Conservation (phyloP, 202 grass and related monocot genomes). For the Zoysia matrella region DNA sequence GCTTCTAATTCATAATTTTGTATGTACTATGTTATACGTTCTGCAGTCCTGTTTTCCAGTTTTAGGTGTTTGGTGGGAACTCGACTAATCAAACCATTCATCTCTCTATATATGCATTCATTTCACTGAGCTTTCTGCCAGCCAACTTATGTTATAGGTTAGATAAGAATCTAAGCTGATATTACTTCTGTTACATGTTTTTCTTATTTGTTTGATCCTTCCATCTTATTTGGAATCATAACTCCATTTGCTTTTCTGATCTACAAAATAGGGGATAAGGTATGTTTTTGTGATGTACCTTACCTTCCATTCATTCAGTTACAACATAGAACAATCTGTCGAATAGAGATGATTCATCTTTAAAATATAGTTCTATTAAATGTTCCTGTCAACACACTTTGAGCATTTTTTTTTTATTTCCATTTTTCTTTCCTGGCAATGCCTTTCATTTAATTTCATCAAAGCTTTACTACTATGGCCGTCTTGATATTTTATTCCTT, state of each 20-base stretch:
- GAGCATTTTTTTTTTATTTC: no score
- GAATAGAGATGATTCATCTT: not conserved
- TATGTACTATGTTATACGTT: not conserved
- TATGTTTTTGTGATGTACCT: not conserved
- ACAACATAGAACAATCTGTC: not conserved
- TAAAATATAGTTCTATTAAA: not conserved
- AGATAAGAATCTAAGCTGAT: no score
- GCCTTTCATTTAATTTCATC: not conserved
- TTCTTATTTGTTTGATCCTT: slow-evolving; percentile 2
- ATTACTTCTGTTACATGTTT: no score
- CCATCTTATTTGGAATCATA: slow-evolving; percentile 9
- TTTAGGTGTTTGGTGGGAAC: not conserved
- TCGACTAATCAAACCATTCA: not conserved
- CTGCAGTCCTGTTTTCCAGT: not conserved
- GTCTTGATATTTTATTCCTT: slow-evolving; percentile 24
- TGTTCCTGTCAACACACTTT: not conserved
- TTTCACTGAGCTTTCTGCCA: not conserved
- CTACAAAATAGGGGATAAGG: slow-evolving; percentile 1
- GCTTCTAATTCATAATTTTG: not conserved
- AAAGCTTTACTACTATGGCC: slow-evolving; percentile 12
- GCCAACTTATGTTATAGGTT: not conserved
- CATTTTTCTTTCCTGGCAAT: not conserved
- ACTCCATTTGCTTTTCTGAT: slow-evolving; percentile 13
- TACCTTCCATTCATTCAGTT: not conserved
- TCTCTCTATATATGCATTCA: not conserved